Evolutionary conservation across 169 alveolate species (phyloP), one percentile per base, ranked within the genome.

Genomic region (Blepharisma undulans): DNA sequence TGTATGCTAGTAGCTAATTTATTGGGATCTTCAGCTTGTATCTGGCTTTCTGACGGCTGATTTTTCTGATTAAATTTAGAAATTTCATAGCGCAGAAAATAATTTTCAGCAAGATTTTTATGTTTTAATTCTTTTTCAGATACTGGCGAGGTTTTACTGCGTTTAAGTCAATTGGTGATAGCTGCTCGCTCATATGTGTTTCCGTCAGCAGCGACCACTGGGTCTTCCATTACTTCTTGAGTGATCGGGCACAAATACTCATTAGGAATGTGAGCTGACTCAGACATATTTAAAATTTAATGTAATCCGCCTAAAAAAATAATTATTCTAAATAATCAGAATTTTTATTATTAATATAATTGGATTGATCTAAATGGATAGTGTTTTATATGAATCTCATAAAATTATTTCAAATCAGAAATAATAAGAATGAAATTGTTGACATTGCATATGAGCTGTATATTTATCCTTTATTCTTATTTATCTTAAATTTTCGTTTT

Each of bases 191-290:
- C 96, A 89, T 86, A 93, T 81, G 92, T 85, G 61, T 88, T 90
- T 16, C 96, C 96, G 74, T 92, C 91, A 59, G 93, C 88, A n/a
- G 94, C 79, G n/a, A 77, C 72, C 0, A 92, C 95, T 4, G 96
- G 96, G n/a, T 93, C 96, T 16, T 74, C 76, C 93, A 93, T 90
- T 27, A 93, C 33, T 48, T 92, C 92, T 72, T 90, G 79, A 78
- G 91, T 84, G 66, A 93, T 93, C 10, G 96, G 96, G 76, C 96
- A 93, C 22, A 88, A 6, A 29, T 25, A 74, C 10, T 29, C 33
- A 4, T 25, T 8, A 1, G 80, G 80, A 18, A 74, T 74, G 33
- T 74, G 66, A 48, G 12, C 66, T 48, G 66, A 48, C 66, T 48
- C 66, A 48, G 66, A 48, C 66, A 48, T 48, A 48, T 48, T 48